These are phyloP conservation scores for Ploettnerulaceae sp. DNA, from an alignment of 2,329 filamentous ascomycete genomes.

Conservation along the genomic window DNA sequence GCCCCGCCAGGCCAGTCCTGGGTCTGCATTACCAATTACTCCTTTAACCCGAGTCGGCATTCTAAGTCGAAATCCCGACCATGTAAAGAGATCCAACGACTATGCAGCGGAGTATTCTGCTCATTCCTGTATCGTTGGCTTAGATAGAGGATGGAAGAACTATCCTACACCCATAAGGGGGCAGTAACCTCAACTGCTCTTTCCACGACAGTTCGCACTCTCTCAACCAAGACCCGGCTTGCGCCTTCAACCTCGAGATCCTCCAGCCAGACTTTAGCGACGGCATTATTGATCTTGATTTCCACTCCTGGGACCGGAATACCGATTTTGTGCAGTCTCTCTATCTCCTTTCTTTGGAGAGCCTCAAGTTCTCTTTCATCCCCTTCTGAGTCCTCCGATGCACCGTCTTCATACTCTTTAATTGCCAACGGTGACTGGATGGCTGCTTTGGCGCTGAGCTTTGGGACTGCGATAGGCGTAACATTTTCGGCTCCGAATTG, in stretches of 20 bases:
- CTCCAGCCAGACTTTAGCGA: conserved; percentile 88
- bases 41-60: no score
- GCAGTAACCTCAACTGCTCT: conserved; percentile 82
- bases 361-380: conserved; percentile 36
- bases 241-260: conserved; percentile 82
- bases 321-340: conserved; percentile 73
- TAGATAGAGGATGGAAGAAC: no score
- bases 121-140: no score
- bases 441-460: conserved; percentile 42
- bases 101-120: no score
- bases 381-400: conserved; percentile 31
- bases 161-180: conserved; percentile 47
- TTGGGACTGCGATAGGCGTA: conserved; percentile 65
- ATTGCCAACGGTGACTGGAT: conserved; percentile 20
- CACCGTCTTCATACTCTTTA: conserved; percentile 23
- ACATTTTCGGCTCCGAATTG: conserved; percentile 88
- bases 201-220: conserved; percentile 86
- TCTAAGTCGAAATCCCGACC: no score
- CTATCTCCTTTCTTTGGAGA: conserved; percentile 57
- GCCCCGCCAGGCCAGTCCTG: no score
- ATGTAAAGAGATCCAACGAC: no score
- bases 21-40: no score
- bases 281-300: conserved; percentile 82
- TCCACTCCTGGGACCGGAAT: conserved; percentile 87
- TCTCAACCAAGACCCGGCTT: conserved; percentile 72